A percentile compares a stretch with the other conserved stretches of the same genome.
phyloP scores from a whole-genome alignment of 495 filamentous ascomycete species.

The Penicillium ochrochloron region DNA sequence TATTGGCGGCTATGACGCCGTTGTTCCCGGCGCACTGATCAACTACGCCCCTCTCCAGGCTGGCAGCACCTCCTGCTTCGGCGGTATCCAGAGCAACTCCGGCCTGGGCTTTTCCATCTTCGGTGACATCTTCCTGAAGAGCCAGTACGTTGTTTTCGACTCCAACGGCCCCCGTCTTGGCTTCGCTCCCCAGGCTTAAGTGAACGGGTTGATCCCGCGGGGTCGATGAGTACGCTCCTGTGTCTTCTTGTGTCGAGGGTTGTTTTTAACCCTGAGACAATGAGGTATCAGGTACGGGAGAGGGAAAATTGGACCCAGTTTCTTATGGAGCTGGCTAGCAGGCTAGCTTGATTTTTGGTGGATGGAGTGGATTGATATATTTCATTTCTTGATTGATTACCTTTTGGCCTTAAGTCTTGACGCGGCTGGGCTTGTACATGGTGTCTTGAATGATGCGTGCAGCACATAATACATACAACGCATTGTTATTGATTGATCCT shows the following conservation, averaged over 20 bases:
- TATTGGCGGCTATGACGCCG: slow-evolving; percentile 53
- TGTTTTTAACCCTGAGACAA: background rate
- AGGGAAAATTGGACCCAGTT: background rate
- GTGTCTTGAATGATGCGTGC: slow-evolving; percentile 28
- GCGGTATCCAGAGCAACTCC: slow-evolving; percentile 65
- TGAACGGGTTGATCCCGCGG: slow-evolving; percentile 7
- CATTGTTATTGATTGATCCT: slow-evolving; percentile 14
- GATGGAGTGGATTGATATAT: slow-evolving; percentile 10
- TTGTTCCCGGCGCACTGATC: slow-evolving; percentile 49
- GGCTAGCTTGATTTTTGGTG: slow-evolving; percentile 23
- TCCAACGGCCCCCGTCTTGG: slow-evolving; percentile 59
- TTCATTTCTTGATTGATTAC: slow-evolving; percentile 19
- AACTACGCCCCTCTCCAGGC: slow-evolving; percentile 49
- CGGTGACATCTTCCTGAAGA: slow-evolving; percentile 80
- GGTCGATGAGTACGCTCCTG: background rate
- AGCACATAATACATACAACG: slow-evolving; percentile 26
- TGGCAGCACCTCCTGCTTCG: slow-evolving; percentile 60
- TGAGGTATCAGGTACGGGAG: background rate
- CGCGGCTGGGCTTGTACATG: slow-evolving; percentile 32
- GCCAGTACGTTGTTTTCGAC: slow-evolving; percentile 78
- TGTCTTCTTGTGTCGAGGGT: background rate
- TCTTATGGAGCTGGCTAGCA: slow-evolving; percentile 21
- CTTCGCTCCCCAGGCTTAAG: slow-evolving; percentile 57
- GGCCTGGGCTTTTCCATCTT: slow-evolving; percentile 71
- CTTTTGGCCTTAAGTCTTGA: slow-evolving; percentile 20